phyloP scores from a whole-genome alignment of 176 grass and related monocot genomes.

The Phoenix roebelenii region DNA sequence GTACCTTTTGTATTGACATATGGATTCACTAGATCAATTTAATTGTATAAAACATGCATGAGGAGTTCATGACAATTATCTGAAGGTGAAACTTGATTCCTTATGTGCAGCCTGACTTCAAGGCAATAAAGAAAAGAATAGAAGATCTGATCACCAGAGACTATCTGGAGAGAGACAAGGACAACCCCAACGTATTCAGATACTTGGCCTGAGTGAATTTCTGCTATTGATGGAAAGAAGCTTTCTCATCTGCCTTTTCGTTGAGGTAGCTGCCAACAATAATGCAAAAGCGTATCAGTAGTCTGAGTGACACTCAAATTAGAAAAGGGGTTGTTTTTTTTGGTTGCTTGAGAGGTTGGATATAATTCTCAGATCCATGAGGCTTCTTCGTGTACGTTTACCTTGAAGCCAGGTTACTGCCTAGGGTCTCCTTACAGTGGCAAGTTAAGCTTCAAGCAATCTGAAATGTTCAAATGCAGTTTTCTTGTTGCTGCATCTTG shows the following conservation, averaged over 20 bases:
- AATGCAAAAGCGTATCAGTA: not conserved
- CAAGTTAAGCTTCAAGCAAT: no score
- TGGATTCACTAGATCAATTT: no score
- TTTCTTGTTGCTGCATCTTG: no score
- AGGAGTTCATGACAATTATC: no score
- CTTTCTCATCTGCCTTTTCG: not conserved
- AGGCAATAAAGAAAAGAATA: slow-evolving; percentile 85
- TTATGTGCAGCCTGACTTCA: slow-evolving; percentile 65
- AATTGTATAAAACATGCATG: no score
- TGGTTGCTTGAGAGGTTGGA: not conserved
- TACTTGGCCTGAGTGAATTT: slow-evolving; percentile 48
- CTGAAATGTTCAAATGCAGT: no score
- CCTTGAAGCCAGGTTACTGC: slow-evolving; percentile 1
- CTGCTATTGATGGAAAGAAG: not conserved
- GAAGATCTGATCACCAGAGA: slow-evolving; percentile 82
- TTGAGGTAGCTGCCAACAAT: not conserved
- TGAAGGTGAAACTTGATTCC: no score
- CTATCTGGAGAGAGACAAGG: slow-evolving; percentile 78
- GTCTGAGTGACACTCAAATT: not conserved
- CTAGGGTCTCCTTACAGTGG: not conserved
- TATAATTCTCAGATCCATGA: not conserved
- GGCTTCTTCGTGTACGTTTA: slow-evolving; percentile 1
- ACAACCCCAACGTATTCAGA: slow-evolving; percentile 57
- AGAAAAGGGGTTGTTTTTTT: not conserved
- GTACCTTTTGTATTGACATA: no score